Base-by-base conservation (phyloP, 306 rosid genomes). In the Potentilla sterilis region DNA sequence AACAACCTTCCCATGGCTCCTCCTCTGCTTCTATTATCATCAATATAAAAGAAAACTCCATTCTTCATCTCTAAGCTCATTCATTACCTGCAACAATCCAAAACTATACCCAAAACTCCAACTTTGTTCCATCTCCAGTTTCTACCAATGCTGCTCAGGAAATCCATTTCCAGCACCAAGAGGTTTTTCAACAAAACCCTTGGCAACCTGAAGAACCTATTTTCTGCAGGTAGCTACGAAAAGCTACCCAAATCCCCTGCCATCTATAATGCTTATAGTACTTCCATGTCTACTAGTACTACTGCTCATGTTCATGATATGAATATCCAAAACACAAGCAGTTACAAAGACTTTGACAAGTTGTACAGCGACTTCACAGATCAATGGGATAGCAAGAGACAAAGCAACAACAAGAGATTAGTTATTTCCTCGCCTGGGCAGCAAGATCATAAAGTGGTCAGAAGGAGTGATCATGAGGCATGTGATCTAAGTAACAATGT, bases 101-200 rank as follows among this genome's bases (percentile, higher is more conserved):
- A 78, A 82, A 68, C 28, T 3, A 58, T 6, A 65, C 54, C 10
- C 28, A 16, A 66, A 43, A 65, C 76, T 75, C 64, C 78, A 70
- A 48, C 78, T 49, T 67, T n/a, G 42, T 52, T n/a, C 11, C 46
- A 42, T 14, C 15, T 22, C 71, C 10, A 19, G 9, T 21, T 48
- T 7, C 64, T 77, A 78, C 41, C 77, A 80, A 92, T 96, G 99
- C 35, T 87, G 85, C 84, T 96, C 34, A 84, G 90, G 82, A 81
- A 71, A 69, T 77, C 98, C 73, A 82, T 94, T 84, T 81, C 90
- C 73, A 83, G 54, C 80, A 89, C 99, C 79, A 92, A 84, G 85
- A 89, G 82, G 84, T 90, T 96, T 87, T 86, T 96, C 74, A 85
- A 80, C 40, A 92, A 82, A 79, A 88, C 97, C 32, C 8, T 96